A percentile compares a stretch with the other conserved stretches of the same genome.
Evolutionary conservation across 768 basidiomycete genomes (phyloP).

Genomic region (Collybia nuda): DNA sequence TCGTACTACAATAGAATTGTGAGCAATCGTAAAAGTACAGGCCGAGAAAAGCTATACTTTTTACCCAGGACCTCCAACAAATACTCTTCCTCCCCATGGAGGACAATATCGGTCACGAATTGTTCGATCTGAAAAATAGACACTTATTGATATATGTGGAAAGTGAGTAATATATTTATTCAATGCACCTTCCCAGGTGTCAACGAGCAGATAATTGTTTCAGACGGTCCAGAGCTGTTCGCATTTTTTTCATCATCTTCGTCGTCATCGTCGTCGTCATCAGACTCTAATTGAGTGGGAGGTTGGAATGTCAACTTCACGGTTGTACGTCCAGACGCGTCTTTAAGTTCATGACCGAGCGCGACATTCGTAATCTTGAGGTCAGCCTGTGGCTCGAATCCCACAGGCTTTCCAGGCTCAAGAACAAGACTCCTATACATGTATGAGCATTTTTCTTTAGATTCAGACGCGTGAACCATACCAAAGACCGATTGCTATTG

Average conservation of each 20-base stretch:
- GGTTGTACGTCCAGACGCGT: slow-evolving; percentile 58
- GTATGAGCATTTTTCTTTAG: slow-evolving; percentile 3
- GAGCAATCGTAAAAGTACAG: background rate
- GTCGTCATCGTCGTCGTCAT: slow-evolving; percentile 43
- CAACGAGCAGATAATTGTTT: slow-evolving; percentile 74
- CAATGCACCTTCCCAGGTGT: slow-evolving; percentile 74
- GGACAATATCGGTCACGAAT: slow-evolving; percentile 63
- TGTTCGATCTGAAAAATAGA: slow-evolving; percentile 67
- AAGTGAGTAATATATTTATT: background rate
- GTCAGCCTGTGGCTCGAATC: slow-evolving; percentile 62
- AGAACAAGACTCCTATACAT: slow-evolving; percentile 59
- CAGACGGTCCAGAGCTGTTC: slow-evolving; percentile 19
- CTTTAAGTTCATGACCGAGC: slow-evolving; percentile 70
- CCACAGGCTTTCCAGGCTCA: slow-evolving; percentile 55
- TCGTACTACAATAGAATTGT: slow-evolving; percentile 39
- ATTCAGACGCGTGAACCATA: slow-evolving; percentile 34
- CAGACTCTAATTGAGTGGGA: slow-evolving; percentile 33
- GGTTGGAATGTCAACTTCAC: slow-evolving; percentile 64
- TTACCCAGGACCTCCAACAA: slow-evolving; percentile 74
- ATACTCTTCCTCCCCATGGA: slow-evolving; percentile 66
- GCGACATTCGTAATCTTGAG: slow-evolving; percentile 82
- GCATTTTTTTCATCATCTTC: slow-evolving; percentile 10
- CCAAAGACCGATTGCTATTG: slow-evolving; percentile 68
- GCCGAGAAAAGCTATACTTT: slow-evolving; percentile 52
- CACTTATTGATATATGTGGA: background rate